Evolutionary conservation across 2,329 filamentous ascomycete species (phyloP), one percentile per base, ranked within the genome.

Genomic region (Apiospora pterosperma): DNA sequence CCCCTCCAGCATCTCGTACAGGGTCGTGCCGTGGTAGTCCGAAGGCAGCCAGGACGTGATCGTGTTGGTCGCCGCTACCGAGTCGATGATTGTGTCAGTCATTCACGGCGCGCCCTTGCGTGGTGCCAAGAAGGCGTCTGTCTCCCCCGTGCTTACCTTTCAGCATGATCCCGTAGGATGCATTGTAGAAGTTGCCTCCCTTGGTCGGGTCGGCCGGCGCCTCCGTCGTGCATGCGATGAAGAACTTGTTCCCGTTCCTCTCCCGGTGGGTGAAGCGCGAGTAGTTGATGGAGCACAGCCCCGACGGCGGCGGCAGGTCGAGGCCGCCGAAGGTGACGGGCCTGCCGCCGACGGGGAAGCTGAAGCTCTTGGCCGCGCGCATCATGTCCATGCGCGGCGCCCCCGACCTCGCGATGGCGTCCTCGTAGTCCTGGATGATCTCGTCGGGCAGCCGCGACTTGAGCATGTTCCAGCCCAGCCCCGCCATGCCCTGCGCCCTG

Each of bases 131-230:
- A 31, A 19, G n/a, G 16, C 5, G 23, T 48, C 44, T n/a, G 11
- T 28, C 23, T 55, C 28, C 8, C n/a, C 8, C 28, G 3, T 34
- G 25, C 48, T 55, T 34, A 8, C 67, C 64, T 25, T 66, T 41
- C 65, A 71, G 39, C 67, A 70, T 65, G 58, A 71, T 69, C 12
- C 70, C 70, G 44, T 71, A 71, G 3, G 68, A 69, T 0, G 69
- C 67, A 36, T 69, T 55, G 42, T 69, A 72, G 8, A 70, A 69
- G 39, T 70, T 70, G 1, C 66, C 66, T 1, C 67, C 67, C 28
- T 63, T 69, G 31, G 36, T 64, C 8, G 68, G 62, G 48, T 66
- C 63, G 11, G 44, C 28, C 2, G 66, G 58, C 2, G 58, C 58
- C 58, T 39, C 5, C 34, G 34, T 60, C 58, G 34, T 69, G 19